Evolutionary conservation across 345 rosid genomes (phyloP), one percentile per base, ranked within the genome.

Genomic region (Lumnitzera racemosa): DNA sequence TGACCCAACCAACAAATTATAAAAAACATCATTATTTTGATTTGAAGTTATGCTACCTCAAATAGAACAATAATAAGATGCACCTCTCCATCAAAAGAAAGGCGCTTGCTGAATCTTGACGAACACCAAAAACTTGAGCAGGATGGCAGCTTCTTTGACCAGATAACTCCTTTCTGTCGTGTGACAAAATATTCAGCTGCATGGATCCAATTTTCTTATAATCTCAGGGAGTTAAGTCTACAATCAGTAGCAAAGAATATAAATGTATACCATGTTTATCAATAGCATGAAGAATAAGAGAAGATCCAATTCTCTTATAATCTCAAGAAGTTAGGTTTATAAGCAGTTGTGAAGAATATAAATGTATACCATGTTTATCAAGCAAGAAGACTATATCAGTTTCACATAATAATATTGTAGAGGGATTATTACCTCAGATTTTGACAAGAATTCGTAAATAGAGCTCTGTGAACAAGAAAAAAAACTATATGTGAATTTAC

Each of bases 101-200:
- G 6, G 78, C 36, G 65, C 70, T 65, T 13, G 49, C 71, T 57
- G 51, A 57, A 68, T 76, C 83, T 61, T 65, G 58, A 55, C 73
- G 58, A n/a, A 43, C 47, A 58, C 76, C 81, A 58, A 85, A 75
- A 73, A 80, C 86, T 71, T 87, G 73, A 59, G 80, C 52, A 27
- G 91, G 97, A 61, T 73, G 79, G 63, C 91, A 82, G 31, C 69
- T 71, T 63, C 75, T 83, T 71, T 90, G 97, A 57, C 95, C 95
- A 57, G 92, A 90, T 46, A 90, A 58, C 67, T 85, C 83, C 74
- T 59, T 77, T 77, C 78, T 78, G 66, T 83, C 80, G 70, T 78
- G 70, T 52, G 59, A 67, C 78, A 72, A 66, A 53, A 87, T 65
- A 82, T 90, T 74, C 59, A 90, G 67, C 97, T 90, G 85, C 73